phyloP scores from a whole-genome alignment of 768 basidiomycete genomes.

The Leccinum uliginosum region DNA sequence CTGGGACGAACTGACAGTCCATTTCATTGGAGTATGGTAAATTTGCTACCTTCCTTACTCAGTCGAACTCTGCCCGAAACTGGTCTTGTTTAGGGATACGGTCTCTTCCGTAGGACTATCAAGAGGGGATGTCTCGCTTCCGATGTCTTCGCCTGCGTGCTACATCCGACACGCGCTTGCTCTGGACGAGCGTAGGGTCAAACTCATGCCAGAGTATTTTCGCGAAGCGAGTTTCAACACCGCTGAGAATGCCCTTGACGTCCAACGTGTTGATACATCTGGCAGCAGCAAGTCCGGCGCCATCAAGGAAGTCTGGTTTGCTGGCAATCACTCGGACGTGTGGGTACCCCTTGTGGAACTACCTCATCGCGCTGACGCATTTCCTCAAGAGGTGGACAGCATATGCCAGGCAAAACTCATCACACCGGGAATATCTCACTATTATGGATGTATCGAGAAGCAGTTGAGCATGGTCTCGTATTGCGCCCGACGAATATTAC shows the following conservation, averaged over 20 bases:
- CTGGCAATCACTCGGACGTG: slow-evolving; percentile 20
- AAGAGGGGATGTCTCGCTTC: slow-evolving; percentile 38
- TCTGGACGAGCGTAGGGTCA: background rate
- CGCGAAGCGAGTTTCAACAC: slow-evolving; percentile 17
- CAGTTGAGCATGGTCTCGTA: background rate
- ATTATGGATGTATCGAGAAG: background rate
- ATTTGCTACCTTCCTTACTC: background rate
- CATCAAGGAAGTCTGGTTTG: background rate
- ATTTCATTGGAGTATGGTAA: slow-evolving; percentile 46
- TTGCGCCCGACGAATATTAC: slow-evolving; percentile 15
- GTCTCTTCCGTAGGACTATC: slow-evolving; percentile 56
- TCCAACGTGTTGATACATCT: background rate
- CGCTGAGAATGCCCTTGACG: background rate
- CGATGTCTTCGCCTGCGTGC: slow-evolving; percentile 46
- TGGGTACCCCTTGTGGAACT: background rate
- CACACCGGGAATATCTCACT: background rate
- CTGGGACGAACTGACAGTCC: background rate
- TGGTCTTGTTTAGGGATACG: slow-evolving; percentile 41
- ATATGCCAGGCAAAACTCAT: slow-evolving; percentile 1
- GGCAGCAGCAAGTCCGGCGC: background rate
- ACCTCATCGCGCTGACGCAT: background rate
- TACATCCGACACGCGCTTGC: background rate
- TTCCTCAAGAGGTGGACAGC: slow-evolving; percentile 8
- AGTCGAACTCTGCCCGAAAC: background rate
- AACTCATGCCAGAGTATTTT: background rate